A percentile compares a stretch with the other conserved stretches of the same genome.
These are phyloP conservation scores for Verbascum thapsus DNA, from an alignment of 257 asterid genomes.

Conservation along the genomic window DNA sequence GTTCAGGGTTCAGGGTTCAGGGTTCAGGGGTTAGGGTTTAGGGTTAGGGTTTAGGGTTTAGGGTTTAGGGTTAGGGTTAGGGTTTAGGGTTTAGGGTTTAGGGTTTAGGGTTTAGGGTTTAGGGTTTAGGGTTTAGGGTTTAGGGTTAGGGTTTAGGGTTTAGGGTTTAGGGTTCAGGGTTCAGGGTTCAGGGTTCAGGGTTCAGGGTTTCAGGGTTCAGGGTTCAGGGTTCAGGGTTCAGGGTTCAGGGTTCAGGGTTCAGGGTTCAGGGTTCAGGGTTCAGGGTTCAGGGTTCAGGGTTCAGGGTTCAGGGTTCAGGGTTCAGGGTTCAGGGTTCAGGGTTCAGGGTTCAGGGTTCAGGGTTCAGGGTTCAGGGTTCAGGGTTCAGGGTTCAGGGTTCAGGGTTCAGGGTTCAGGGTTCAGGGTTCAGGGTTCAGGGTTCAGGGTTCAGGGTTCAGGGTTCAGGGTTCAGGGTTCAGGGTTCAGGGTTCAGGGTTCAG, in stretches of 20 bases:
- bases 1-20: slow-evolving; percentile 38
- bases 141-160: slow-evolving; percentile 35
- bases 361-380: slow-evolving; percentile 32
- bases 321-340: slow-evolving; percentile 20
- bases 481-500: slow-evolving; percentile 31
- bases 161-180: slow-evolving; percentile 38
- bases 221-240: background rate
- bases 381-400: slow-evolving; percentile 40
- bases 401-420: slow-evolving; percentile 38
- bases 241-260: slow-evolving; percentile 21
- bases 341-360: slow-evolving; percentile 29
- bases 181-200: slow-evolving; percentile 35
- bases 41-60: slow-evolving; percentile 41
- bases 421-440: slow-evolving; percentile 28
- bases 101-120: slow-evolving; percentile 36
- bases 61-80: slow-evolving; percentile 40
- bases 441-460: slow-evolving; percentile 38
- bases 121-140: slow-evolving; percentile 37
- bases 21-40: slow-evolving; percentile 37
- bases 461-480: slow-evolving; percentile 32
- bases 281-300: slow-evolving; percentile 22
- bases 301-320: slow-evolving; percentile 31
- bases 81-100: slow-evolving; percentile 38
- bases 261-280: slow-evolving; percentile 19
- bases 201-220: slow-evolving; percentile 22